phyloP scores from a whole-genome alignment of 1,139 yeast genomes.

The Suhomyces bolitotheri region DNA sequence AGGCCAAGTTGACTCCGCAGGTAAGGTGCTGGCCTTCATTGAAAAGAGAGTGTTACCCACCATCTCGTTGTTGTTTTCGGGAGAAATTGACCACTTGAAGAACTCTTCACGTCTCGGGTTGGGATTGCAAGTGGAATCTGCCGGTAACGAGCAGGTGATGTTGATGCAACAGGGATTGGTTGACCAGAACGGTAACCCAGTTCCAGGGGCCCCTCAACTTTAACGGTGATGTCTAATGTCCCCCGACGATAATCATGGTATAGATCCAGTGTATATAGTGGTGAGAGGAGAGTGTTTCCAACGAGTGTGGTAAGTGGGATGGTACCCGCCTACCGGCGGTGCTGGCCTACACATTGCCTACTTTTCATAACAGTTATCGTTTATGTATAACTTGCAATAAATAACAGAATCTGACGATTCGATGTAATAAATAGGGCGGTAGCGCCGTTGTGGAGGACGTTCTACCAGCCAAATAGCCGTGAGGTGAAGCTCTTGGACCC shows the following conservation, averaged over 20 bases:
- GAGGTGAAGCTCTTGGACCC: conserved; percentile 12
- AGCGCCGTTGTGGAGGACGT: too few species aligned
- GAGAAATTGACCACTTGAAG: conserved; percentile 88
- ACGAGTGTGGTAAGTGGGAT: too few species aligned
- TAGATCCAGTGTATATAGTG: conserved; percentile 3
- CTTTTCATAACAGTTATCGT: too few species aligned
- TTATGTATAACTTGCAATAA: too few species aligned
- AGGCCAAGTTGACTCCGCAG: conserved; percentile 89
- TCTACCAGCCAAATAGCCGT: conserved; percentile 19
- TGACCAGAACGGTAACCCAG: conserved; percentile 81
- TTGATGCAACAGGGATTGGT: conserved; percentile 75
- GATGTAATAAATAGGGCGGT: too few species aligned
- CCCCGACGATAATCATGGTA: conserved; percentile 3
- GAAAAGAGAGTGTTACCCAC: conserved; percentile 95
- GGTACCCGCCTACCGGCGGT: too few species aligned
- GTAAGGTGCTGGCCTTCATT: conserved; percentile 86
- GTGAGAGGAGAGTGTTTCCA: too few species aligned
- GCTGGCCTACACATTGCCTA: too few species aligned
- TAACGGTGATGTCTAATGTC: conserved; percentile 13
- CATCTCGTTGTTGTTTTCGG: conserved; percentile 82
- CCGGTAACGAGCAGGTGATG: conserved; percentile 87
- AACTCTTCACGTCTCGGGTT: conserved; percentile 83
- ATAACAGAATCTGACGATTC: too few species aligned
- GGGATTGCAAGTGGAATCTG: conserved; percentile 92
- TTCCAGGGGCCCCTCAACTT: conserved; percentile 66